Percentiles rank a stretch among this genome's conserved stretches.
Evolutionary conservation across 1,284 basidiomycete genomes (phyloP).

Genomic region (Phenoliferia sp.): DNA sequence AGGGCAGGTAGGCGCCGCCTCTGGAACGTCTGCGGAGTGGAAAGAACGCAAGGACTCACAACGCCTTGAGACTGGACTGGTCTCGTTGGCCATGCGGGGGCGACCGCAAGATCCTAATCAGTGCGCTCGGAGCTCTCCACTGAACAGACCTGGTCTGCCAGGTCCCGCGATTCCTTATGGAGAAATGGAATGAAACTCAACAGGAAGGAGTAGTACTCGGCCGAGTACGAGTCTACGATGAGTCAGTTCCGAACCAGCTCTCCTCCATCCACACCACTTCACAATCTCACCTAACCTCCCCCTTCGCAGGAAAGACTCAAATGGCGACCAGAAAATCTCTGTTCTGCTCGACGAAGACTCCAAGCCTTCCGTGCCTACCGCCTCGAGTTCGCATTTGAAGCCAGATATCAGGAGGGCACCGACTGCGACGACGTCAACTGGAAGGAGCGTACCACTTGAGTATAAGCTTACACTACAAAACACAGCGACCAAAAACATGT

Average conservation of each 20-base stretch:
- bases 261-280: background rate
- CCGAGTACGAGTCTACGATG: slow-evolving; percentile 49
- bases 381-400: background rate
- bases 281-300: no score
- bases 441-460: slow-evolving; percentile 32
- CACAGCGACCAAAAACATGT: slow-evolving; percentile 36
- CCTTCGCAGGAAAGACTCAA: slow-evolving; percentile 20
- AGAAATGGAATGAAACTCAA: slow-evolving; percentile 48
- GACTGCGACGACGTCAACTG: slow-evolving; percentile 24
- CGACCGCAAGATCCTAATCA: background rate
- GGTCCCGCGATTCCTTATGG: slow-evolving; percentile 50
- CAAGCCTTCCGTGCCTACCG: background rate
- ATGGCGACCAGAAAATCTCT: slow-evolving; percentile 31
- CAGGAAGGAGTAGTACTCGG: slow-evolving; percentile 48
- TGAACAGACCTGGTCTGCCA: slow-evolving; percentile 17
- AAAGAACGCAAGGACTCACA: no score
- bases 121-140: background rate
- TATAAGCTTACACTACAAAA: slow-evolving; percentile 38
- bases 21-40: no score
- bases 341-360: slow-evolving; percentile 27
- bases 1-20: no score
- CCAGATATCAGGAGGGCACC: no score
- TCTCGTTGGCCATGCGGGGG: background rate
- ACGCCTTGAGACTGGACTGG: no score
- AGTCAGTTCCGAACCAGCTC: slow-evolving; percentile 14